Base-by-base conservation (phyloP, 208 protist genomes). In the Leishmania arabica region DNA sequence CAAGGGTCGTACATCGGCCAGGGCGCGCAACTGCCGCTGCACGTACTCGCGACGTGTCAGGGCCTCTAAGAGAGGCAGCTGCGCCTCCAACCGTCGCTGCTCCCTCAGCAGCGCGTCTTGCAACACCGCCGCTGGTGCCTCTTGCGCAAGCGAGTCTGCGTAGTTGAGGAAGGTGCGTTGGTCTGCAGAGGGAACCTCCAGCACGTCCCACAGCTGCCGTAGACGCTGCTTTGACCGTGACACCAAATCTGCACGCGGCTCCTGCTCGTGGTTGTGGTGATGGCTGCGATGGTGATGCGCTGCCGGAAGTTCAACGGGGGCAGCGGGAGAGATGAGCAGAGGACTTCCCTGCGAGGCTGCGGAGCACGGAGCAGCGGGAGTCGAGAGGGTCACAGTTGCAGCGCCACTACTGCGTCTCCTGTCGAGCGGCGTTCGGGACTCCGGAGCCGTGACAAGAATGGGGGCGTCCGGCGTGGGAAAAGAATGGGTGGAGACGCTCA, bases 11-110 rank as follows among this genome's bases (percentile, higher is more conserved):
- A 27, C 27, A 3, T 34, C 11, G 21, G 49, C 78, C 6, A 82
- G 5, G n/a, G 45, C 24, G 34, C 54, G 78, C 62, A 84, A 72
- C 45, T 85, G 85, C n/a, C 65, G 85, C 77, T 85, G 88, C 58
- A 97, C 74, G 72, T 94, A 89, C 80, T 97, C 89, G 64, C 92
- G 88, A 49, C 90, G 85, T 19, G 88, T 92, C n/a, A 95, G 85
- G 3, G 89, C 72, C 78, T 95, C 91, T n/a, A 97, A 81, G 34
- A 97, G 72, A 1, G 93, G 93, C 42, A 95, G 88, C 78, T 93
- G 93, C 45, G 84, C 79, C 65, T 94, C 90, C 9, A 93, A 79
- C 9, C 91, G 88, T 8, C 65, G 80, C 75, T 89, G 82, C 79
- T 95, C 93, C 15, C 64, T 77, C 47, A 75, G 60, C 13, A 88